A percentile compares a stretch with the other conserved stretches of the same genome.
Evolutionary conservation across 2,329 filamentous ascomycete genomes (phyloP).

Genomic region (Diaporthe vexans): DNA sequence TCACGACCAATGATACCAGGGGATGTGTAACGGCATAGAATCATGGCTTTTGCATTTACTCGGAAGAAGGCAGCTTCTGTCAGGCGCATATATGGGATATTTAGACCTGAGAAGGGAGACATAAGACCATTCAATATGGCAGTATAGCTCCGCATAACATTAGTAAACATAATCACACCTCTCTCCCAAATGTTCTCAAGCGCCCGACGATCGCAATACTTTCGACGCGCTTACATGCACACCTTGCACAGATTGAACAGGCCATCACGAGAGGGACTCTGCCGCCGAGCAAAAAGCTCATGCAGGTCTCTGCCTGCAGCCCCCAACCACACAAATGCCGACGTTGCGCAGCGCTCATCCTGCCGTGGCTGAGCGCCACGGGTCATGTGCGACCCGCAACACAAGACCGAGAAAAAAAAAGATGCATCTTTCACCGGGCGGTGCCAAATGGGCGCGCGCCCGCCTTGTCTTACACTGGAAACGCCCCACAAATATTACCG

Average conservation of each 20-base stretch:
- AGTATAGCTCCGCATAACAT: neutral
- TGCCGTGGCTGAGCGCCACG: conserved; percentile 22
- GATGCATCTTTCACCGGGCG: neutral
- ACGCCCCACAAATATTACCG: neutral
- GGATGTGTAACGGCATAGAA: neutral
- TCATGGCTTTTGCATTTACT: conserved; percentile 7
- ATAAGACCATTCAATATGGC: neutral
- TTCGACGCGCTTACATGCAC: neutral
- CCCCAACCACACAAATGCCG: conserved; percentile 28
- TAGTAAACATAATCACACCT: conserved; percentile 18
- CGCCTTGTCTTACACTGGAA: conserved; percentile 10
- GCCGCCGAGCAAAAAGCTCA: neutral
- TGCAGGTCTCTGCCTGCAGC: conserved; percentile 27
- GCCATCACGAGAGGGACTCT: neutral
- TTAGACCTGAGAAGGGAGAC: neutral
- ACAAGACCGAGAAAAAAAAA: neutral
- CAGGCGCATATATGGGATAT: neutral
- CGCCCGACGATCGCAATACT: neutral
- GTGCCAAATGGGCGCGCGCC: conserved; percentile 15
- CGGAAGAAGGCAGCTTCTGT: neutral
- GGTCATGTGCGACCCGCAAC: conserved; percentile 16
- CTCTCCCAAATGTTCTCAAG: neutral
- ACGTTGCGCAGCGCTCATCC: conserved; percentile 10
- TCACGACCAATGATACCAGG: conserved; percentile 9
- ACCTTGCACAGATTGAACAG: neutral